phyloP scores from a whole-genome alignment of 1,139 yeast genomes.

The Geotrichum siamense region DNA sequence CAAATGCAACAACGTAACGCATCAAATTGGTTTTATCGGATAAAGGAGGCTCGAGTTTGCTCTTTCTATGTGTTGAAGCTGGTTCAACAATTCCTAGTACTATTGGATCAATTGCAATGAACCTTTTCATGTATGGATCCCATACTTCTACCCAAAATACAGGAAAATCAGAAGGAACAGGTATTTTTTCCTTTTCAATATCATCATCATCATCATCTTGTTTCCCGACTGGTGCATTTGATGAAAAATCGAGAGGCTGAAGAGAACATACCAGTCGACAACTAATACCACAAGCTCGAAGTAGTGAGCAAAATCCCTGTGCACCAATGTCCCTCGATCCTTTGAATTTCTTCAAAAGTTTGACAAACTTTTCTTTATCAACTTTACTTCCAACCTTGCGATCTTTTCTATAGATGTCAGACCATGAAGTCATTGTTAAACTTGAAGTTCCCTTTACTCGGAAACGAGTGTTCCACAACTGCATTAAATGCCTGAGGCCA shows the following conservation, averaged over 20 bases:
- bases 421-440: constrained; percentile 52
- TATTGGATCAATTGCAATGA: constrained; percentile 85
- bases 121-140: constrained; percentile 61
- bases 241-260: constrained; percentile 84
- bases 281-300: constrained; percentile 63
- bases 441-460: constrained; percentile 42
- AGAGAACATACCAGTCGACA: constrained; percentile 73
- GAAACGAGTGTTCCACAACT: constrained; percentile 55
- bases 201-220: constrained; percentile 17
- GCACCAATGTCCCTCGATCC: constrained; percentile 81
- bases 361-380: constrained; percentile 23
- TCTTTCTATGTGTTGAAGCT: constrained; percentile 43
- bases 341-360: constrained; percentile 21
- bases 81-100: constrained; percentile 60
- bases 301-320: constrained; percentile 75
- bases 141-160: constrained; percentile 93
- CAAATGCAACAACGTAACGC: constrained; percentile 72
- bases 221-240: constrained; percentile 30
- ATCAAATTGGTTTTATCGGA: constrained; percentile 53
- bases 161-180: constrained; percentile 46
- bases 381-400: constrained; percentile 24
- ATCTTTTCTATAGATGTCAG: constrained; percentile 38
- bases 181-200: constrained; percentile 7
- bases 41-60: constrained; percentile 71
- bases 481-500: constrained; percentile 59